Evolutionary conservation across 441 rosid genomes (phyloP).

Genomic region (Macaranga tanarius): DNA sequence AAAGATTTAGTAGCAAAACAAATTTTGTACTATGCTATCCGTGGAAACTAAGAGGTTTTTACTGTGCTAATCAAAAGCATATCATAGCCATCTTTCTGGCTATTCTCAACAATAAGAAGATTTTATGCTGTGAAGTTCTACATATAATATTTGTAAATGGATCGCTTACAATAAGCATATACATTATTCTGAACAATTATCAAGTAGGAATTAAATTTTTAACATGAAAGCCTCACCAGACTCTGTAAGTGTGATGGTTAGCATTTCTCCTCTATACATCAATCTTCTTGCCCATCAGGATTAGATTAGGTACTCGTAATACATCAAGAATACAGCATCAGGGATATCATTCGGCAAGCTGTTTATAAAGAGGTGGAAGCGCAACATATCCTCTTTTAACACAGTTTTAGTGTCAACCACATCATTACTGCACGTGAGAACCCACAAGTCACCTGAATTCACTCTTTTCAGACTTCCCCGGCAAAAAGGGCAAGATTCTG

Average conservation of each 20-base stretch:
- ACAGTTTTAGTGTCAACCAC: constrained; percentile 72
- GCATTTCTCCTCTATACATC: constrained; percentile 25
- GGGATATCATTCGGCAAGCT: constrained; percentile 74
- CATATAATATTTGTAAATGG: not conserved
- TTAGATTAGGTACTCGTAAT: constrained; percentile 73
- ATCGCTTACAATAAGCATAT: constrained; percentile 8
- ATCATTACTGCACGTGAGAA: constrained; percentile 66
- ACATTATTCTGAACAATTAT: constrained; percentile 14
- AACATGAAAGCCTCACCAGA: constrained; percentile 20
- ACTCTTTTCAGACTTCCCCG: constrained; percentile 83
- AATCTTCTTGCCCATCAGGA: not conserved
- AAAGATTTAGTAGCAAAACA: no score
- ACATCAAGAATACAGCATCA: constrained; percentile 64
- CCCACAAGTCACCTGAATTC: constrained; percentile 84
- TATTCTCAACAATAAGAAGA: constrained; percentile 4
- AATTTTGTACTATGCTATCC: no score
- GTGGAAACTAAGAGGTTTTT: not conserved
- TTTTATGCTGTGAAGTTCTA: not conserved
- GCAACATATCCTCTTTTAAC: constrained; percentile 59
- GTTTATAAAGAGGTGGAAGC: constrained; percentile 69
- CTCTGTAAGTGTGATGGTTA: constrained; percentile 12
- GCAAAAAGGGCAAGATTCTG: constrained; percentile 90
- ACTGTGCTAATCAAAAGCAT: not conserved
- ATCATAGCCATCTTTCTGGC: not conserved
- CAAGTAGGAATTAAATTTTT: constrained; percentile 7